phyloP scores from a whole-genome alignment of 306 rosid genomes.

The Mimosa pudica region DNA sequence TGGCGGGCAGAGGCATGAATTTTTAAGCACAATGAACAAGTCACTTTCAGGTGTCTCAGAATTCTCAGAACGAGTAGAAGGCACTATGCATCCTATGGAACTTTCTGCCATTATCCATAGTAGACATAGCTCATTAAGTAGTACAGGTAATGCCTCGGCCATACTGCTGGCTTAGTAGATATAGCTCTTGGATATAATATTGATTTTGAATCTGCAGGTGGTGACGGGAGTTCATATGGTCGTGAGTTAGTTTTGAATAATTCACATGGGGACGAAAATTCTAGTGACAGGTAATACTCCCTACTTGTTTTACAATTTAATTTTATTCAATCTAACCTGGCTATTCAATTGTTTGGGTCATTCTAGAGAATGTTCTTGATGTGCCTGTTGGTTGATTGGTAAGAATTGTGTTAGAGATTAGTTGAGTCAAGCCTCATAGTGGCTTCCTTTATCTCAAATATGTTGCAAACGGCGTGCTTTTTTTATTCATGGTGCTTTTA shows the following conservation, averaged over 20 bases:
- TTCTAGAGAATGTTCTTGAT: background rate
- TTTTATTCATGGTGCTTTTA: conserved; percentile 1
- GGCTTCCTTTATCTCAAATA: background rate
- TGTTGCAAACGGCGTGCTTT: background rate
- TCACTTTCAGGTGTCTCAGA: conserved; percentile 51
- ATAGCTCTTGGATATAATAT: conserved; percentile 21
- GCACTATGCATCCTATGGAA: conserved; percentile 45
- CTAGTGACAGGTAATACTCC: conserved; percentile 55
- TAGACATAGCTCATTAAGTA: conserved; percentile 67
- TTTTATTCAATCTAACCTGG: background rate
- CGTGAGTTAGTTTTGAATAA: conserved; percentile 60
- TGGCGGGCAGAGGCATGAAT: conserved; percentile 52
- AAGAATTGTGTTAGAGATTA: conserved; percentile 15
- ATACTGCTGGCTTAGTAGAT: conserved; percentile 10
- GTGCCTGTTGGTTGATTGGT: background rate
- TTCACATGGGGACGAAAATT: conserved; percentile 55
- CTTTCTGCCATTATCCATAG: conserved; percentile 52
- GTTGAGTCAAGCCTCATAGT: conserved; percentile 7
- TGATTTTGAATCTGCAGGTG: conserved; percentile 52
- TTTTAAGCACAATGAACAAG: conserved; percentile 41
- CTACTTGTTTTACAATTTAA: background rate
- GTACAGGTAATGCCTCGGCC: conserved; percentile 51
- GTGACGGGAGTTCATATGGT: conserved; percentile 50
- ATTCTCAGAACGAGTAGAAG: conserved; percentile 51
- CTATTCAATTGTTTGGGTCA: background rate